phyloP scores from a whole-genome alignment of 129 eudicot species.

The Escallonia rubra region DNA sequence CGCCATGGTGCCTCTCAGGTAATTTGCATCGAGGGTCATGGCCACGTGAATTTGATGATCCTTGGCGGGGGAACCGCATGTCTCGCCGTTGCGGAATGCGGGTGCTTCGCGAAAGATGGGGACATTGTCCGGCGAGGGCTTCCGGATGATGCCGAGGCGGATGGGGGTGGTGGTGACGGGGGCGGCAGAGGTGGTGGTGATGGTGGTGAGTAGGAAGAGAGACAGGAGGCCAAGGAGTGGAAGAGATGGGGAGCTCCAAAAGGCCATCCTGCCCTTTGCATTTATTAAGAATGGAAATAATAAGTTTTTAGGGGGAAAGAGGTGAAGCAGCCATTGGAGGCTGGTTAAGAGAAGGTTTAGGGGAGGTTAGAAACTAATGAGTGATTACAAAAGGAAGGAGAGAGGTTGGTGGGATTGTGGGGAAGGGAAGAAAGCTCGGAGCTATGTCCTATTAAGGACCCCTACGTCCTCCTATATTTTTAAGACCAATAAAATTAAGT shows the following conservation, averaged over 20 bases:
- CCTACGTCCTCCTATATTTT: not conserved
- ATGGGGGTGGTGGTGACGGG: not conserved
- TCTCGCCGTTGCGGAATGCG: constrained; percentile 21
- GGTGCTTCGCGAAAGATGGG: constrained; percentile 41
- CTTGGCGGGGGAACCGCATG: constrained; percentile 7
- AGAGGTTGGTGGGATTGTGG: constrained; percentile 4
- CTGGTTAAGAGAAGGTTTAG: not conserved
- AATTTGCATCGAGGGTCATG: constrained; percentile 48
- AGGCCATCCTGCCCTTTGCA: constrained; percentile 36
- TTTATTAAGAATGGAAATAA: not conserved
- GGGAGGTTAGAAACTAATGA: constrained; percentile 6
- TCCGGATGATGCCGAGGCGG: constrained; percentile 7
- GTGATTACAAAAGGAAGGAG: not conserved
- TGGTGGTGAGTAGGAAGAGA: constrained; percentile 15
- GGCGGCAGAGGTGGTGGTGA: constrained; percentile 1
- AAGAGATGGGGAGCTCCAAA: constrained; percentile 5
- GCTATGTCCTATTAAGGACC: not conserved
- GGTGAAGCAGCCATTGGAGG: constrained; percentile 18
- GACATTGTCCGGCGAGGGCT: not conserved
- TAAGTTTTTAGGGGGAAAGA: not conserved
- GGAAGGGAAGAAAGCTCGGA: constrained; percentile 14
- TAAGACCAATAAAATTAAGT: too few species aligned
- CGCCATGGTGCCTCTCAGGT: constrained; percentile 47
- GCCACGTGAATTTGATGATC: constrained; percentile 25
- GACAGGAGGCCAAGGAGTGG: constrained; percentile 41